These are phyloP conservation scores for Adenanthera pavonina DNA, from an alignment of 306 rosid genomes.

Conservation along the genomic window DNA sequence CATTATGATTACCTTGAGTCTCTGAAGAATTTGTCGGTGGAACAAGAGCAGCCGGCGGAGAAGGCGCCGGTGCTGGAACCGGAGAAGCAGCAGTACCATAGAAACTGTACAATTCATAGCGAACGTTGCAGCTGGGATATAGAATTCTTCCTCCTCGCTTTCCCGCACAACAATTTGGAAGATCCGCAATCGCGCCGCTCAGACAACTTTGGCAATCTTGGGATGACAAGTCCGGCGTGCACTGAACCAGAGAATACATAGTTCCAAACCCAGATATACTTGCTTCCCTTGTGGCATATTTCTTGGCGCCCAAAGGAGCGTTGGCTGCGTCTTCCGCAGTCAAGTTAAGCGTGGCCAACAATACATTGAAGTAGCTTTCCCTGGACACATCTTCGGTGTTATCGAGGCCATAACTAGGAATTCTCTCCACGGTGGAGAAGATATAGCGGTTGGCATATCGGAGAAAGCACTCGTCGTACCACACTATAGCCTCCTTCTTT, in stretches of 20 bases:
- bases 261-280: not conserved
- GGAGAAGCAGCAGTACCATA: not conserved
- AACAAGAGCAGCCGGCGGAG: not conserved
- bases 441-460: constrained; percentile 26
- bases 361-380: not conserved
- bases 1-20: too few species aligned
- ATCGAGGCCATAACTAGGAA: not conserved
- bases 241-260: not conserved
- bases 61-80: accelerated
- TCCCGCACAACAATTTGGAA: not conserved
- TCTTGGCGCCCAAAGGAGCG: not conserved
- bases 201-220: not conserved
- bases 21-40: not conserved
- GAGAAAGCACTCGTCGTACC: constrained; percentile 38
- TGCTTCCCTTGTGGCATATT: constrained; percentile 14
- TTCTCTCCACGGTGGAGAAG: not conserved
- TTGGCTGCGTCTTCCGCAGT: not conserved
- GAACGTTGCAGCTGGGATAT: constrained; percentile 21
- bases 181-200: not conserved
- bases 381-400: not conserved
- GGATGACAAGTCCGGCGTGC: not conserved
- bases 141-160: constrained; percentile 1
- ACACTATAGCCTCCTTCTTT: constrained; percentile 20
- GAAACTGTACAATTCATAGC: constrained; percentile 30
- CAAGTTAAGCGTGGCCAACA: not conserved